A percentile compares a stretch with the other conserved stretches of the same genome.
Evolutionary conservation across 176 grass and related monocot genomes (phyloP).

Genomic region (Elaeis guineensis): DNA sequence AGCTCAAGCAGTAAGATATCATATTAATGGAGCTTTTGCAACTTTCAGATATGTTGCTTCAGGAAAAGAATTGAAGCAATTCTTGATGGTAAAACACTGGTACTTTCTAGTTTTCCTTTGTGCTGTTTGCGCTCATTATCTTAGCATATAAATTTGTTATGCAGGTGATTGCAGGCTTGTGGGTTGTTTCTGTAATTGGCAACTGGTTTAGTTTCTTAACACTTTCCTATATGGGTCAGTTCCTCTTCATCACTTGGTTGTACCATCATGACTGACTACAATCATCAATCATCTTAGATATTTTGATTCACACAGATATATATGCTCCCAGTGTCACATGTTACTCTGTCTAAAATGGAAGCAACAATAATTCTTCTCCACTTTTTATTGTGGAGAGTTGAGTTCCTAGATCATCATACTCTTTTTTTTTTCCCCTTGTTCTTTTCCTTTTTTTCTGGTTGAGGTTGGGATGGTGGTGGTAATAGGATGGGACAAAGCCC

Average conservation of each 20-base stretch:
- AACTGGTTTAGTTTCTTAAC: conserved; percentile 87
- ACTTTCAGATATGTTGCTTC: conserved; percentile 63
- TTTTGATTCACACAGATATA: background rate
- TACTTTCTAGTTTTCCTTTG: background rate
- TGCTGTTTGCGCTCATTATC: background rate
- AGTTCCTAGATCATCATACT: too few relatives aligned
- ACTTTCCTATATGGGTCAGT: conserved; percentile 63
- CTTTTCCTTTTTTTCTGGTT: too few relatives aligned
- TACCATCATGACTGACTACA: too few relatives aligned
- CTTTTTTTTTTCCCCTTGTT: too few relatives aligned
- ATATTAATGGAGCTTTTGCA: conserved; percentile 75
- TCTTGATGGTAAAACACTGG: conserved; percentile 34
- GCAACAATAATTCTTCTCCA: too few relatives aligned
- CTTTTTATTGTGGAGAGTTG: too few relatives aligned
- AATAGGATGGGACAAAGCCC: too few relatives aligned
- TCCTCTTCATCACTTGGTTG: background rate
- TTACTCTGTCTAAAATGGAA: too few relatives aligned
- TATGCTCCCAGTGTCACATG: too few relatives aligned
- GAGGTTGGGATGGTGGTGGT: too few relatives aligned
- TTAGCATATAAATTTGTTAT: conserved; percentile 4
- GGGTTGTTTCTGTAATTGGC: conserved; percentile 71
- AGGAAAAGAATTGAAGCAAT: conserved; percentile 65
- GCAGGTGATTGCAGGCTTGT: conserved; percentile 54
- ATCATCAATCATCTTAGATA: background rate
- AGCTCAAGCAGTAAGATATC: conserved; percentile 41